Evolutionary conservation across 2,329 filamentous ascomycete species (phyloP), one percentile per base, ranked within the genome.

Genomic region (Pseudogymnoascus destructans): DNA sequence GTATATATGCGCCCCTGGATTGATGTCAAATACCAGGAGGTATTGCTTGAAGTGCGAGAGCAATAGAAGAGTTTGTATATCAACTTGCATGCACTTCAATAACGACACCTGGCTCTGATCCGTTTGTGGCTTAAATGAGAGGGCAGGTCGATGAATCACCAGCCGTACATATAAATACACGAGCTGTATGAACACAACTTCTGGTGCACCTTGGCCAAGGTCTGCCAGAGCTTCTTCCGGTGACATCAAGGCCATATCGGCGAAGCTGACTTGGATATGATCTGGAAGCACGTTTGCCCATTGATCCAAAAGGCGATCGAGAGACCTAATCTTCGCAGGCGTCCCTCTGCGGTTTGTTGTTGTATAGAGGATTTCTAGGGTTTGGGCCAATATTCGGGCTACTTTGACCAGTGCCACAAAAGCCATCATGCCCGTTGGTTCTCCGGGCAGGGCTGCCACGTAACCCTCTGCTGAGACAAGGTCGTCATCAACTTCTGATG

Each of bases 401-500:
- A 61, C 59, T 46, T 61, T 61, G 35, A 61, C 57, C 3, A 61
- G 46, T 8, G 59, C 60, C 9, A 61, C 59, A 30, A 61, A 61
- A 7, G 59, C 57, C 25, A 61, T 46, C 60, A 61, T 61, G 19
- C 60, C 59, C 6, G 59, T 61, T 15, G 60, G 36, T 38, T 61
- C 59, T n/a, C 59, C 59, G 3, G 60, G 60, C 8, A 61, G 54
- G 0, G 25, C 46, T 19, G 46, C 46, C n/a, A 52, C 46, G 10
- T 61, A 61, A n/a, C 57, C 60, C 5, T 55, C 57, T 4, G 57
- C 11, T 15, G 57, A 61, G 3, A 61, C 59, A 30, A 59, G 60
- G n/a, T 61, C 60, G 5, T 61, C 60, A 38, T 61, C 60, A 13
- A 61, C 59, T 52, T 61, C 59, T 2, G 60, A 61, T 11, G 54